phyloP scores from a whole-genome alignment of 257 asterid species.

The Penstemon barbatus region DNA sequence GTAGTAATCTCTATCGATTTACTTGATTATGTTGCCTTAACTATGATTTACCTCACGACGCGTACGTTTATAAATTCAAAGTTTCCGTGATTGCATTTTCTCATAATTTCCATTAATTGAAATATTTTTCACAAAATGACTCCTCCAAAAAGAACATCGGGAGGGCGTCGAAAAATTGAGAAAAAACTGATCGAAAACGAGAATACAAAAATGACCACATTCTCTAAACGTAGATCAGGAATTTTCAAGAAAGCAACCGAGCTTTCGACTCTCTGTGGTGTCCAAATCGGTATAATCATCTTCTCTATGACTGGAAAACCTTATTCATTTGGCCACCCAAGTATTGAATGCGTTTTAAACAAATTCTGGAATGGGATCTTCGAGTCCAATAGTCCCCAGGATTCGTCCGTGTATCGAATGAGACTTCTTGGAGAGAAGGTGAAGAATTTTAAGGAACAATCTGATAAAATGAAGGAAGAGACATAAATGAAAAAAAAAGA shows the following conservation, averaged over 20 bases:
- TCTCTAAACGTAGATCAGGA: constrained; percentile 31
- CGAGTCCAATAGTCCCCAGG: background rate
- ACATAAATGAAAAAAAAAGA: background rate
- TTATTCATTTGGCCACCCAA: constrained; percentile 23
- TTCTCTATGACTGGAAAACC: constrained; percentile 9
- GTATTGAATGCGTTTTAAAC: background rate
- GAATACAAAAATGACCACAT: constrained; percentile 18
- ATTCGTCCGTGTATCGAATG: background rate
- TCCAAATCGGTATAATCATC: constrained; percentile 20
- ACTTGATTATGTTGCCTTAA: too few relatives aligned
- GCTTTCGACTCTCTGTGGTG: constrained; percentile 30
- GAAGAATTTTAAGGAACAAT: background rate
- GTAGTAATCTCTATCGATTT: too few relatives aligned
- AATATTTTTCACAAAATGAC: constrained; percentile 3
- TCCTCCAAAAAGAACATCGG: constrained; percentile 11
- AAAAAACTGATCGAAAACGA: constrained; percentile 25
- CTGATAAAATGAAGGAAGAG: background rate
- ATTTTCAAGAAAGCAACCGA: constrained; percentile 34
- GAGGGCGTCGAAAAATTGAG: constrained; percentile 29
- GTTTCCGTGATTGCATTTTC: too few relatives aligned
- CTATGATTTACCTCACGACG: too few relatives aligned
- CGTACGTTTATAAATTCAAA: too few relatives aligned
- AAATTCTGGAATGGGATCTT: background rate
- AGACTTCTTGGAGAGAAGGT: background rate
- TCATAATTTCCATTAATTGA: too few relatives aligned